Base-by-base conservation (phyloP, 208 protist species). In the Strigomonas galati region DNA sequence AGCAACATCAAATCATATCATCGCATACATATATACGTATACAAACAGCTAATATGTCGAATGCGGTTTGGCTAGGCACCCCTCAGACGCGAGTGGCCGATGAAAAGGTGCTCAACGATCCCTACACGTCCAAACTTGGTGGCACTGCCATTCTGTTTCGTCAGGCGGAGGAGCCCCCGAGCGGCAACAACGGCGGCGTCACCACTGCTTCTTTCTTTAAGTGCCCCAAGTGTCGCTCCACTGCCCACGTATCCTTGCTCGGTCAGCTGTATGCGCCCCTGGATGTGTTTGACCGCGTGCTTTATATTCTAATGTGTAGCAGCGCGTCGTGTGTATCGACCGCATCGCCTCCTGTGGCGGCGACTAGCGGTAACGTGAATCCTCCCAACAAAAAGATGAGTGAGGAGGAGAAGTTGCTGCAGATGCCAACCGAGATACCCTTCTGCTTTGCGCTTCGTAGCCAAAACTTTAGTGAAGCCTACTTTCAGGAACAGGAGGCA, bases 241-340 rank as follows among this genome's bases (percentile, higher is more conserved):
- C 46, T 46, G 60, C 84, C 24, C 65, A 77, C 17, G 83, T 87
- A 1, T 89, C 84, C 23, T 70, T 93, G 9, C 56, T 96, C 23
- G 60, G 74, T 28, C 91, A 96, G 66, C 55, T 96, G 37, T 93
- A 90, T 56, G 86, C 86, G 1, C 88, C 91, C 9, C 72, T 92
- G 21, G 79, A 87, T 30, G 69, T 79, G 49, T 91, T 85, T 62
- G 91, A 96, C 68, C 78, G 91, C 24, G 80, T 96, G 27, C 46
- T 96, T 4, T 96, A 96, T 65, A 55, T 96, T 7, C 66, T 96
- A 31, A 74, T 69, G 40, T 96, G 91, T 65, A 40, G 72, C 40
- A 19, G 40, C 40, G 9, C 40, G 40, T 46, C 12, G 1, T 46
- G 40, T 15, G 1, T 19, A 15, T 19, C 40, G 12, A 9, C 30